Conservation (phyloP, 176 grass and related monocot genomes). For the Rhipidocladum racemiflorum region DNA sequence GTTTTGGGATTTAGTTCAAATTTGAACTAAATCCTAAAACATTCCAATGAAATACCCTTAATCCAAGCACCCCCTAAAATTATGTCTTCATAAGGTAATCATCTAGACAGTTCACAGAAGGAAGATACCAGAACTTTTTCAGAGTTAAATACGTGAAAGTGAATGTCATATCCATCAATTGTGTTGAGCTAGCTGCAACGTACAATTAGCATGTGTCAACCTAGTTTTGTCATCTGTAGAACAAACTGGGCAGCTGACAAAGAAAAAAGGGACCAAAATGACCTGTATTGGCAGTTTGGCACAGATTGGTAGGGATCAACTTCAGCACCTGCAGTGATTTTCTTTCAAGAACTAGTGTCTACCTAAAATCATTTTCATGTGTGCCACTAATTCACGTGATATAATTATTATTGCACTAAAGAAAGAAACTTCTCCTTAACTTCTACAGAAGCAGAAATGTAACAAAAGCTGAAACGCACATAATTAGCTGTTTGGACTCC, state of each 20-base stretch:
- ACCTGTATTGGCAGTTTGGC: background rate
- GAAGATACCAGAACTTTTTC: background rate
- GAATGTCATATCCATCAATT: background rate
- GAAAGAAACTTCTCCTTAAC: background rate
- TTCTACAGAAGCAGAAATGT: background rate
- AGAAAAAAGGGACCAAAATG: background rate
- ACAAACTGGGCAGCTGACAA: background rate
- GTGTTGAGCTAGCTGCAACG: background rate
- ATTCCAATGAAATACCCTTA: no score
- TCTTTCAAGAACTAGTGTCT: constrained; percentile 1
- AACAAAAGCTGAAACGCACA: background rate
- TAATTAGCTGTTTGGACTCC: background rate
- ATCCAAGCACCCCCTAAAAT: no score
- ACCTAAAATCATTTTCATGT: background rate
- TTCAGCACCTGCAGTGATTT: background rate
- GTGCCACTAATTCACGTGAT: background rate
- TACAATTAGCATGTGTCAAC: background rate
- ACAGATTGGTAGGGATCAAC: background rate
- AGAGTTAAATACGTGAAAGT: background rate
- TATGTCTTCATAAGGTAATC: no score
- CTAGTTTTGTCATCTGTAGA: background rate
- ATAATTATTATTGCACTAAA: background rate
- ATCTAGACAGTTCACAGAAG: background rate
- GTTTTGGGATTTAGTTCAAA: no score
- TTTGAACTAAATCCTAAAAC: no score